Percentiles rank a stretch among this genome's conserved stretches.
These are phyloP conservation scores for Ilex asprella DNA, from an alignment of 257 asterid species.

Conservation along the genomic window DNA sequence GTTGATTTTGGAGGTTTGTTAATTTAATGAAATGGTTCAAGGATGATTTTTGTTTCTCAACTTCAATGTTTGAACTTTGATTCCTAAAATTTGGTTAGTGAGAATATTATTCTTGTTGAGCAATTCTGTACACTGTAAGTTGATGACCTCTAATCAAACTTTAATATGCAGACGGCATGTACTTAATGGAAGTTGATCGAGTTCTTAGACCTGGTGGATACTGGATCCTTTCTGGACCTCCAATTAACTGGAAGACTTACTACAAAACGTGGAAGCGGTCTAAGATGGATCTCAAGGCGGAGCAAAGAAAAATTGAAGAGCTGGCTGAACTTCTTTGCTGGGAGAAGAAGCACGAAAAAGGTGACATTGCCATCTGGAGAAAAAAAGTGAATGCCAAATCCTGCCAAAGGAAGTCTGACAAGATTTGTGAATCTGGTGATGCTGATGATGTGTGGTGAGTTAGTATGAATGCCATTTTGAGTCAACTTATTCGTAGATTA, in stretches of 20 bases:
- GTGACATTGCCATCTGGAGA: conserved; percentile 10
- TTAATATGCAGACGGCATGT: conserved; percentile 14
- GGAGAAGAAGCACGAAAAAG: conserved; percentile 16
- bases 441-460: conserved; percentile 8
- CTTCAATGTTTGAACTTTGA: no score
- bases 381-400: conserved; percentile 7
- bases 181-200: conserved; percentile 22
- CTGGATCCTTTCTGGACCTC: conserved; percentile 23
- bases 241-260: conserved; percentile 13
- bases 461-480: neutral
- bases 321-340: conserved; percentile 20
- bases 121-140: no score
- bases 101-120: no score
- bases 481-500: no score
- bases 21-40: no score
- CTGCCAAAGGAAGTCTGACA: conserved; percentile 1
- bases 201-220: conserved; percentile 26
- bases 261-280: conserved; percentile 19
- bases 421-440: neutral
- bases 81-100: no score
- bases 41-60: no score
- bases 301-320: conserved; percentile 18
- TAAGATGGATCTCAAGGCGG: conserved; percentile 10
- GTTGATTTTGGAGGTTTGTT: no score
- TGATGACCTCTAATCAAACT: neutral